Percentiles rank a stretch among this genome's conserved stretches.
Evolutionary conservation across 208 protist species (phyloP).

Genomic region (Polymyxa betae): DNA sequence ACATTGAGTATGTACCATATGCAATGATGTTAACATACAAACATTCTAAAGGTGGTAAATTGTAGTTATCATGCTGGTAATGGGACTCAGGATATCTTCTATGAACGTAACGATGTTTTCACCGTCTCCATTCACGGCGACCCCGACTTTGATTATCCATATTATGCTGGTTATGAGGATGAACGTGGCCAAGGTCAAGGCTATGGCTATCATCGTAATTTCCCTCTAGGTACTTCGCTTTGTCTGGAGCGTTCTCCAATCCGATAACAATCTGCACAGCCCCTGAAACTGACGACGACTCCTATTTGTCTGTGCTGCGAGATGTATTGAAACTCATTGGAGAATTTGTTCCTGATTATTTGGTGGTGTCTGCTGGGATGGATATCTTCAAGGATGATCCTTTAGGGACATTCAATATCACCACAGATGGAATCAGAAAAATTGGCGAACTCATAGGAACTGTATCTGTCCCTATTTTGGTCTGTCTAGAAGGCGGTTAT

Average conservation of each 20-base stretch:
- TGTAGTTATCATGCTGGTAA: slow-evolving; percentile 37
- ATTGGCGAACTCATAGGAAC: background rate
- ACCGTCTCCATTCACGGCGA: slow-evolving; percentile 26
- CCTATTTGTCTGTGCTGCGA: background rate
- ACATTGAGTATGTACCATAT: slow-evolving; percentile 23
- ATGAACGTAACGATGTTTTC: slow-evolving; percentile 3
- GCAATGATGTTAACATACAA: background rate
- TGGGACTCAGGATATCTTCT: slow-evolving; percentile 37
- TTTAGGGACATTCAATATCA: slow-evolving; percentile 20
- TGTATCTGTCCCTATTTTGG: background rate
- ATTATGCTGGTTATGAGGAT: slow-evolving; percentile 43
- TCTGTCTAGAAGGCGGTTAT: slow-evolving; percentile 46
- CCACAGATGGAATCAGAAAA: slow-evolving; percentile 1
- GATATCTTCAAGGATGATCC: slow-evolving; percentile 27
- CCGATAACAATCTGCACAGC: slow-evolving; percentile 11
- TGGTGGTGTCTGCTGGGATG: slow-evolving; percentile 18
- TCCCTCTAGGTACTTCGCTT: background rate
- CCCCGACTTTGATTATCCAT: slow-evolving; percentile 31
- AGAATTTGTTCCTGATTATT: background rate
- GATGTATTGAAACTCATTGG: background rate
- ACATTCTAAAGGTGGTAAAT: background rate
- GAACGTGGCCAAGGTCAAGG: background rate
- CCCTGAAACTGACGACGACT: background rate
- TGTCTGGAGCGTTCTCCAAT: too few relatives aligned
- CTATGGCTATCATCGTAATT: slow-evolving; percentile 23